Conservation (phyloP, 352 stramenopile genomes). For the Pythium folliculosum region DNA sequence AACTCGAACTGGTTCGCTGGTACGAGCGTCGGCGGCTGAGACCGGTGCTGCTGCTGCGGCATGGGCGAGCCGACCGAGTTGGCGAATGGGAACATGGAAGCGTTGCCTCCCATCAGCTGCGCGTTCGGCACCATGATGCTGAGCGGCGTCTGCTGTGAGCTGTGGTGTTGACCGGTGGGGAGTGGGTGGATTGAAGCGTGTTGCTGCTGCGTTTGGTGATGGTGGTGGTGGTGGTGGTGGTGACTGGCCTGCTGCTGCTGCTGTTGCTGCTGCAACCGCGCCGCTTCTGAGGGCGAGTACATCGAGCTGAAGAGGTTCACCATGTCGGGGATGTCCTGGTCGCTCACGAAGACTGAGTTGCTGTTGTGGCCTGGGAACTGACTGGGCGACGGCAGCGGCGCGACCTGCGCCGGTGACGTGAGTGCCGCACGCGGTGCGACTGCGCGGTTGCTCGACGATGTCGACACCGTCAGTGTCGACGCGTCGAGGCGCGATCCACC, state of each 20-base stretch:
- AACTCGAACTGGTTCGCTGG: constrained; percentile 43
- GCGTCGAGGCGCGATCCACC: constrained; percentile 2
- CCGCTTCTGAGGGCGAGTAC: constrained; percentile 41
- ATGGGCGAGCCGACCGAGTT: constrained; percentile 12
- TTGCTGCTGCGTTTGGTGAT: constrained; percentile 3
- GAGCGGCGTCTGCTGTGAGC: background rate
- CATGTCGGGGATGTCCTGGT: constrained; percentile 60
- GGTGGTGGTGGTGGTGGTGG: background rate
- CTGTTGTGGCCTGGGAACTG: constrained; percentile 15
- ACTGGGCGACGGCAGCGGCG: constrained; percentile 17
- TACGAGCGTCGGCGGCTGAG: constrained; percentile 10
- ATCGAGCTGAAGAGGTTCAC: constrained; percentile 73
- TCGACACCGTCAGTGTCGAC: constrained; percentile 33
- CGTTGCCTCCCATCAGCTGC: constrained; percentile 22
- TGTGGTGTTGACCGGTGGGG: background rate
- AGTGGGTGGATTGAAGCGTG: background rate
- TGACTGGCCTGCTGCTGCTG: constrained; percentile 6
- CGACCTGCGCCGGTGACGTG: constrained; percentile 7
- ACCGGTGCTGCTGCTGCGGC: background rate
- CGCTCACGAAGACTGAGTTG: constrained; percentile 25
- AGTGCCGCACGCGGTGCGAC: constrained; percentile 14
- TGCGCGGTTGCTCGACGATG: constrained; percentile 19
- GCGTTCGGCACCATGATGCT: constrained; percentile 43
- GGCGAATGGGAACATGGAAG: constrained; percentile 32
- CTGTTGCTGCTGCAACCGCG: constrained; percentile 6